Evolutionary conservation across 176 grass and related monocot species (phyloP), one percentile per base, ranked within the genome.

Genomic region (Ananas comosus): DNA sequence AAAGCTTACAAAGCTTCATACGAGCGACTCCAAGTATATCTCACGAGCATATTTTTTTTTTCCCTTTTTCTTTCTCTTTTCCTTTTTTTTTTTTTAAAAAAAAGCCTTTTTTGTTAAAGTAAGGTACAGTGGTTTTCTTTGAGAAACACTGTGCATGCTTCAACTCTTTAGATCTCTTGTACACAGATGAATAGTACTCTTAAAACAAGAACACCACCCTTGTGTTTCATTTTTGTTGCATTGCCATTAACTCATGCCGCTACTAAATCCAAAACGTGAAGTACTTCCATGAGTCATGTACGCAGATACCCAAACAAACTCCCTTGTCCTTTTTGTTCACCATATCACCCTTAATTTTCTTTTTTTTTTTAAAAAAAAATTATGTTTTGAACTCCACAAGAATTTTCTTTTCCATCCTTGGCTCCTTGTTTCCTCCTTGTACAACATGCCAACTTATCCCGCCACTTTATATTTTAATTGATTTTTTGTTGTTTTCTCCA

Each of bases 281-380:
- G 56, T 61, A 61, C 56, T 61, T 61, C 16, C 53, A 57, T 57
- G 17, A 10, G 16, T 61, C 10, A 18, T 61, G 56, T 61, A 61
- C 8, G 56, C 56, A 61, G 56, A 61, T 61, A 61, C 56, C 56
- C 56, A 61, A 61, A 16, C 56, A 61, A 61, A 61, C 16, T 18
- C 9, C 21, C 56, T 61, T 61, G 56, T 61, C 56, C 56, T 61
- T 61, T 61, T 19, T 9, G 17, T 61, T 16, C 13, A 61, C 17
- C 9, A 18, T 16, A 61, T 61, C 9, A 17, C n/a, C 13, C 13
- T 8, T 57, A 2, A 42, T 14, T 57, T 57, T 17, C 4, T 6
- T 13, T 14, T 56, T 13, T 57, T 57, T 57, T 27, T 1, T 1
- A 2, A 7, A 13, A 13, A 56, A 13, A 13, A 56, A 56, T 16